Evolutionary conservation across 2,329 filamentous ascomycete species (phyloP), one percentile per base, ranked within the genome.

Genomic region (Trichophyton mentagrophytes): DNA sequence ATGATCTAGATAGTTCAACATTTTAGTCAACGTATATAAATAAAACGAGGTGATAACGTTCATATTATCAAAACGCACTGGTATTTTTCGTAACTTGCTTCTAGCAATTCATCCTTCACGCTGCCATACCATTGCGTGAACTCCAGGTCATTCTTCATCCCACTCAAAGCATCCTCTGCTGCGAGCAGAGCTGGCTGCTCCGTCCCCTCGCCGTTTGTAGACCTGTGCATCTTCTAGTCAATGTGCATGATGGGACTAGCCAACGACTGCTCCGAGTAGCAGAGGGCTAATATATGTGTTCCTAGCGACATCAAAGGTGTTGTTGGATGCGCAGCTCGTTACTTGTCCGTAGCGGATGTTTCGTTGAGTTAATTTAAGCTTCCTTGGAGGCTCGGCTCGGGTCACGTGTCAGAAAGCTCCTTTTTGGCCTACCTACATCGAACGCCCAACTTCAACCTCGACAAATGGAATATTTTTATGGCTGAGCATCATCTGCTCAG

Each of bases 51-150:
- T 57, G 15, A 20, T 40, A 27, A 46, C n/a, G 15, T 27, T 11
- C 22, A 25, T 8, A 9, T 44, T n/a, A 7, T 17, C 9, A 44
- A 17, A 1, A 27, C 58, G 51, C 81, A 91, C 85, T 87, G 78
- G 72, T 96, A 96, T 70, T 92, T 85, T 66, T 88, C 85, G 71
- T 95, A 89, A 71, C 89, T 93, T 59, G 89, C 85, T 67, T 91
- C 83, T 33, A 95, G 77, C 69, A 97, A 75, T 65, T 85, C 82
- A 55, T 84, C 80, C 66, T 87, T 84, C 59, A 86, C 71, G 22
- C 74, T 74, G 64, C 78, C 75, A 69, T 85, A 85, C 77, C 83
- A 83, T 63, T 77, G 73, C 27, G 78, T 79, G 59, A 85, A 82
- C 7, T 84, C 82, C 30, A 85, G 70, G 65, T 84, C 73, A 76